phyloP scores from a whole-genome alignment of 2,329 filamentous ascomycete species.

The Tolypocladium capitatum region DNA sequence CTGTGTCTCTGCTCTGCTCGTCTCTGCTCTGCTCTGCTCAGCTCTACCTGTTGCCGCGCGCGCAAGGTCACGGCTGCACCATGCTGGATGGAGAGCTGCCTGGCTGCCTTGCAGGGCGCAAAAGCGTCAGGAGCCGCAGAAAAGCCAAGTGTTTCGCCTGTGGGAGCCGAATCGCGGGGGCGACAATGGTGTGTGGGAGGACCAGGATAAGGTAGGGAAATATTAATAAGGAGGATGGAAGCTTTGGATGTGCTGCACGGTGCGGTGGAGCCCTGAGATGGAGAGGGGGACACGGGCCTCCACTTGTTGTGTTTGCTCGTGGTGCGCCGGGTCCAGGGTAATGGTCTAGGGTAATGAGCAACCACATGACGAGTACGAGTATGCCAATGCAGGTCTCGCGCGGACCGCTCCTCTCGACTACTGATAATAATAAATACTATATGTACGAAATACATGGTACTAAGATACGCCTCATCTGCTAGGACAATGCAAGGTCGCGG shows the following conservation, averaged over 20 bases:
- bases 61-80: not conserved
- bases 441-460: not conserved
- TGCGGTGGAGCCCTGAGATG: not conserved
- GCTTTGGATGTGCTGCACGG: not conserved
- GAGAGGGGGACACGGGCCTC: not conserved
- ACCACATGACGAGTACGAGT: no score
- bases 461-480: not conserved
- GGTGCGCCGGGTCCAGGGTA: no score
- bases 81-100: not conserved
- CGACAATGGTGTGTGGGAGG: not conserved
- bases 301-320: no score
- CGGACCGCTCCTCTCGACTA: no score
- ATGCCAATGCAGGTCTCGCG: no score
- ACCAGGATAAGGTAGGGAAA: not conserved
- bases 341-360: no score
- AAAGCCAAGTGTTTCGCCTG: not conserved
- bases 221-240: not conserved
- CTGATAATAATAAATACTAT: no score
- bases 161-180: not conserved
- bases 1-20: no score
- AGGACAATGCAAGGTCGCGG: not conserved
- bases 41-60: not conserved
- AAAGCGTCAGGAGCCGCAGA: not conserved
- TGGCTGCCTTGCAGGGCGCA: not conserved
- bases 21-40: not conserved